Evolutionary conservation across 2,329 filamentous ascomycete genomes (phyloP).

Genomic region (Exophiala bonariae): DNA sequence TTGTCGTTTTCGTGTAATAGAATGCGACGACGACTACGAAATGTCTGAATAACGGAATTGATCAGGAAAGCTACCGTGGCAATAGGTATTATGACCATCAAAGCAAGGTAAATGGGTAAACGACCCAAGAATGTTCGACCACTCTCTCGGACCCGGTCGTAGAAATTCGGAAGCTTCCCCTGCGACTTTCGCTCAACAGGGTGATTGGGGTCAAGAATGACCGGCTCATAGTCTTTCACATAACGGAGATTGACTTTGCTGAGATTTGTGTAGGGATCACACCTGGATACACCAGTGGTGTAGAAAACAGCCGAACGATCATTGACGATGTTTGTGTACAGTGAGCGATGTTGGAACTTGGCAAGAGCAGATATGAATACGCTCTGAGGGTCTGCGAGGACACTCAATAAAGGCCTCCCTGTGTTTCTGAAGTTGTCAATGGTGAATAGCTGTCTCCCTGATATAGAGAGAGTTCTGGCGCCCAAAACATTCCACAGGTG

Average conservation of each 20-base stretch:
- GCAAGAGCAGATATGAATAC: conserved; percentile 81
- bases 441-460: conserved; percentile 82
- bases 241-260: conserved; percentile 71
- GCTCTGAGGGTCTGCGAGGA: conserved; percentile 79
- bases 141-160: conserved; percentile 36
- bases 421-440: conserved; percentile 85
- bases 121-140: conserved; percentile 48
- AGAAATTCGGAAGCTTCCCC: conserved; percentile 35
- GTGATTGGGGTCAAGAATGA: conserved; percentile 69
- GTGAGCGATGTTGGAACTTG: conserved; percentile 71
- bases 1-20: conserved; percentile 71
- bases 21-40: conserved; percentile 73
- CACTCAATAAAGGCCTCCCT: conserved; percentile 72
- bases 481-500: conserved; percentile 81
- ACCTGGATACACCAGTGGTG: conserved; percentile 74
- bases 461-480: conserved; percentile 75
- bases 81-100: conserved; percentile 72
- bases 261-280: conserved; percentile 72
- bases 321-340: conserved; percentile 87
- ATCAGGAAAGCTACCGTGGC: conserved; percentile 69
- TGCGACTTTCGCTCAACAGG: conserved; percentile 56
- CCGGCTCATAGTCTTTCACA: conserved; percentile 68
- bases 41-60: conserved; percentile 75
- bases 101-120: conserved; percentile 63
- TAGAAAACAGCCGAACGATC: conserved; percentile 81